Base-by-base conservation (phyloP, 106 monocot species). In the Triglochin maritima region DNA sequence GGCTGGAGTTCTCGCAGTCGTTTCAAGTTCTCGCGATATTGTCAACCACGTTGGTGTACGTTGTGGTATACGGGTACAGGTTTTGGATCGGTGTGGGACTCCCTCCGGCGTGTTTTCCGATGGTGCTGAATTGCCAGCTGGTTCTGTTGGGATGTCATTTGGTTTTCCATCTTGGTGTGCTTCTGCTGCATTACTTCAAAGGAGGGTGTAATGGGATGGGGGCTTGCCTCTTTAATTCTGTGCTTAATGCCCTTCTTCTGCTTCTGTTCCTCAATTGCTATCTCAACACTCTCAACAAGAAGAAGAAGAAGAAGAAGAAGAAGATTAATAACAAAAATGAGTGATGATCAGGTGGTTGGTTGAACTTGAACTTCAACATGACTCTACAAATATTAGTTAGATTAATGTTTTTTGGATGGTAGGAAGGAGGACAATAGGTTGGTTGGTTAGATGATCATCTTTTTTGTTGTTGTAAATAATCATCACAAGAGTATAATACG, bases 1-100 rank as follows among this genome's bases (percentile, higher is more conserved):
- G 96, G 96, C 90, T 96, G 41, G 96, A 96, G 65, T 96, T 96
- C 87, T 96, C 96, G 7, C 90, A 96, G 74, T 88, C 88, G 29
- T 84, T 96, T 70, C 96, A 96, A 78, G 88, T 96, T 5, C 67
- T 80, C 16, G 88, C 85, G 10, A 88, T 96, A 62, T 78, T 91
- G 44, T 75, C 84, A 15, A 70, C 85, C 74, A 86, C 91, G 14
- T 71, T 90, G 7, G 85, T 79, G 9, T 81, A 83, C 72, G 82
- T 74, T 16, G 88, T 96, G 9, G 74, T 84, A 5, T 88, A 88
- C 64, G 87, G 96, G 11, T 86, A 84, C 77, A 66, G 91, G 4
- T 96, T 96, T 71, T 91, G 96, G 91, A 83, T 81, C 71, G 84
- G 81, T 4, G 77, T 87, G 6, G 94, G 94, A 7, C 70, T 88